phyloP scores from a whole-genome alignment of 768 basidiomycete species.

The Podaxis sp. region DNA sequence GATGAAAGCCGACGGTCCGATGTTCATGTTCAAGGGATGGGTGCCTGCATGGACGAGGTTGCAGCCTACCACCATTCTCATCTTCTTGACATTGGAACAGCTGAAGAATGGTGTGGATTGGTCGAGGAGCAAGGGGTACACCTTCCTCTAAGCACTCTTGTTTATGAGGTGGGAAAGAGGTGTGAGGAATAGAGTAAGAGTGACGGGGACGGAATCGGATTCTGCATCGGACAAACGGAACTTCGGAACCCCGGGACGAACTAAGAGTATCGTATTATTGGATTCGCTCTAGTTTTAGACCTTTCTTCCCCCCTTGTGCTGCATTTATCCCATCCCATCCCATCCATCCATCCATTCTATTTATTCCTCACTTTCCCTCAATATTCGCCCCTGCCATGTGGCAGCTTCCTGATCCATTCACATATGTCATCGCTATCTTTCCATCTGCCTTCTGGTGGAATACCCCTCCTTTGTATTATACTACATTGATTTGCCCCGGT shows the following conservation, averaged over 20 bases:
- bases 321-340: background rate
- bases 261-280: slow-evolving; percentile 1
- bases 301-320: background rate
- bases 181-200: background rate
- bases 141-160: slow-evolving; percentile 19
- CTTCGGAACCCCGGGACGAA: background rate
- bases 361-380: background rate
- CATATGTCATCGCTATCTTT: background rate
- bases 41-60: slow-evolving; percentile 83
- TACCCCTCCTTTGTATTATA: background rate
- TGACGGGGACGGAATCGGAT: background rate
- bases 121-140: slow-evolving; percentile 43
- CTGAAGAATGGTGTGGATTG: slow-evolving; percentile 72
- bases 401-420: background rate
- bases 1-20: slow-evolving; percentile 71
- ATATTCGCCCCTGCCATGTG: background rate
- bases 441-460: background rate
- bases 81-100: slow-evolving; percentile 84
- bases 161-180: background rate
- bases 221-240: slow-evolving; percentile 1
- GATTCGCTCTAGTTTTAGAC: background rate
- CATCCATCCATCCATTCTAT: background rate
- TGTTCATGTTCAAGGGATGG: slow-evolving; percentile 96
- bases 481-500: too few species aligned
- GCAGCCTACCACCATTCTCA: slow-evolving; percentile 86